A percentile compares a stretch with the other conserved stretches of the same genome.
phyloP scores from a whole-genome alignment of 345 rosid species.

The Acer saccharum region DNA sequence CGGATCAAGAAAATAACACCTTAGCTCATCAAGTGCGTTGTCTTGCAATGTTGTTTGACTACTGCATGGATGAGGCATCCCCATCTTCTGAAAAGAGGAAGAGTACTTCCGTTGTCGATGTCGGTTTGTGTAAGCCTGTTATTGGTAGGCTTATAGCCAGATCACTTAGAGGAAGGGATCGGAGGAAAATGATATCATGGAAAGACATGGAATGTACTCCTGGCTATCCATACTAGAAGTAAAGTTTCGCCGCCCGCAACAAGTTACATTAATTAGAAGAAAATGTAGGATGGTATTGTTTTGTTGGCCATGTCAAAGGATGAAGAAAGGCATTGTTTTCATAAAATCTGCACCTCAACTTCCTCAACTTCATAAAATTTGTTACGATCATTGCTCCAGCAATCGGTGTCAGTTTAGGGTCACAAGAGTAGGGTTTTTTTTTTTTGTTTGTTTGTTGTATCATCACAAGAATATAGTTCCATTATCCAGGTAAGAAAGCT shows the following conservation, averaged over 20 bases:
- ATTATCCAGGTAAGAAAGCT: background rate
- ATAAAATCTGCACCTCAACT: background rate
- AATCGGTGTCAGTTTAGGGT: background rate
- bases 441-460: background rate
- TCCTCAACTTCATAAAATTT: background rate
- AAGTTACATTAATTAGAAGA: background rate
- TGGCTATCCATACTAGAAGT: constrained; percentile 33
- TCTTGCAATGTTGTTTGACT: constrained; percentile 88
- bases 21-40: constrained; percentile 74
- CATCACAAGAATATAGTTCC: background rate
- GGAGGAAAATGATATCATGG: constrained; percentile 90
- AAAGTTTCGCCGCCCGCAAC: constrained; percentile 5
- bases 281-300: background rate
- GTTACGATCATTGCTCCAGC: background rate
- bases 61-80: constrained; percentile 62
- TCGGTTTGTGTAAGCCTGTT: constrained; percentile 81
- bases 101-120: constrained; percentile 63
- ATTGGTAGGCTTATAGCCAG: constrained; percentile 72
- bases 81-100: constrained; percentile 49
- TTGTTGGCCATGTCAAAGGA: background rate
- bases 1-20: constrained; percentile 55
- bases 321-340: background rate
- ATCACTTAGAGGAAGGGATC: constrained; percentile 87
- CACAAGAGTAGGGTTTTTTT: background rate
- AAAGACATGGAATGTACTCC: constrained; percentile 62